Percentiles rank a stretch among this genome's conserved stretches.
Evolutionary conservation across 1,284 basidiomycete genomes (phyloP).

Genomic region (Rhodotorula sp.): DNA sequence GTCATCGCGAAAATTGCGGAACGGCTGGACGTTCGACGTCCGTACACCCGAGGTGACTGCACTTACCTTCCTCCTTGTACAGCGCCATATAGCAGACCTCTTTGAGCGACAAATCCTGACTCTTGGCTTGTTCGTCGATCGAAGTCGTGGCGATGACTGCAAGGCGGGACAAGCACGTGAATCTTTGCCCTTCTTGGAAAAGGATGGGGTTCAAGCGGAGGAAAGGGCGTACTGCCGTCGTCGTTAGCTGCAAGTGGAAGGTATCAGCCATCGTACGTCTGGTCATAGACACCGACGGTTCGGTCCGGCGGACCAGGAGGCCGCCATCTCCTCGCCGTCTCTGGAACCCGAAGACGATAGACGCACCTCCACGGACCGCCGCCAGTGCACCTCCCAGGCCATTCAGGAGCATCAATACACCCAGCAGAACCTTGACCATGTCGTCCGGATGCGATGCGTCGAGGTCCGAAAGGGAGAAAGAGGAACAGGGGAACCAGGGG

Average conservation of each 20-base stretch:
- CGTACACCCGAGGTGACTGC: not conserved
- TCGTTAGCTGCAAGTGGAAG: no score
- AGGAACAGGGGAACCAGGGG: not conserved
- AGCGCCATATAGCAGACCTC: conserved; percentile 5
- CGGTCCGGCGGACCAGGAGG: no score
- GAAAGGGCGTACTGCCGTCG: no score
- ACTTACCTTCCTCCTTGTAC: conserved; percentile 1
- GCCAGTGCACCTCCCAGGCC: not conserved
- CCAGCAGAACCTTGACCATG: not conserved
- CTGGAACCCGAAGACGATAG: no score
- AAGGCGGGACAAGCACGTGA: no score
- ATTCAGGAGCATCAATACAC: not conserved
- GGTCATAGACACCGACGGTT: no score
- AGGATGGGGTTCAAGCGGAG: no score
- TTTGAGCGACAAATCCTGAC: not conserved
- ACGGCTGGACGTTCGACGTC: no score
- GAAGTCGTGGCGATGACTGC: not conserved
- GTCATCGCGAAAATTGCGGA: no score
- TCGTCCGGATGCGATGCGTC: not conserved
- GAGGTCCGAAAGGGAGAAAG: not conserved
- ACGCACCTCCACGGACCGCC: not conserved
- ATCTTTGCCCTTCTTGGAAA: no score
- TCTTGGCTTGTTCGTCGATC: not conserved
- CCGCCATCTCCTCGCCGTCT: no score
- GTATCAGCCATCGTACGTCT: not conserved